Conservation (phyloP, 257 asterid genomes). For the Penstemon eatonii region DNA sequence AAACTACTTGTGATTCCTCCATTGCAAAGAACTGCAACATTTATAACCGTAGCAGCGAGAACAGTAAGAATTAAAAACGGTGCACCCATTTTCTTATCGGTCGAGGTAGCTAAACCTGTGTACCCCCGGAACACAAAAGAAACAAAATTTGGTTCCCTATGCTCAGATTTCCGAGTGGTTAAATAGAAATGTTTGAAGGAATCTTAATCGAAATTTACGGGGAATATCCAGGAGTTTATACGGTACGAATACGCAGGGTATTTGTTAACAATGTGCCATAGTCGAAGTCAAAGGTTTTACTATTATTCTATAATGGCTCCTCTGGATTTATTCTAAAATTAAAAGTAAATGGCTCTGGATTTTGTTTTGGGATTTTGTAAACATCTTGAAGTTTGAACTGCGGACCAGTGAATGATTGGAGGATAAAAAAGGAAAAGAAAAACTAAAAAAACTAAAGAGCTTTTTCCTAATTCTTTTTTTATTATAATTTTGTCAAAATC, state of each 20-base stretch:
- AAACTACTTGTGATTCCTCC: conserved; percentile 73
- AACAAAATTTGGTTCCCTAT: neutral
- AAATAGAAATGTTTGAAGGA: conserved; percentile 3
- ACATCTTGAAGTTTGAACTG: too few species aligned
- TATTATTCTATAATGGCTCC: too few species aligned
- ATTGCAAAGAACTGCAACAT: conserved; percentile 52
- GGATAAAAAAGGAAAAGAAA: too few species aligned
- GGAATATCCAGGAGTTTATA: conserved; percentile 38
- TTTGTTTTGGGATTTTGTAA: too few species aligned
- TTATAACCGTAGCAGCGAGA: conserved; percentile 40
- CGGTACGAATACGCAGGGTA: neutral
- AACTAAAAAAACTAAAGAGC: too few species aligned
- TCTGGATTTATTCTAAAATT: too few species aligned
- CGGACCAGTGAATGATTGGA: too few species aligned
- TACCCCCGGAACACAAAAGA: conserved; percentile 8
- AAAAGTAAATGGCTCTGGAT: too few species aligned
- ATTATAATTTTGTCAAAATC: too few species aligned
- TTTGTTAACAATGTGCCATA: too few species aligned
- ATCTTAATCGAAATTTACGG: conserved; percentile 30
- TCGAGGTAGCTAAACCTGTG: conserved; percentile 12
- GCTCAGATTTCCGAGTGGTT: neutral
- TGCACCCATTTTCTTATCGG: conserved; percentile 31
- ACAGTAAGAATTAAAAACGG: conserved; percentile 24
- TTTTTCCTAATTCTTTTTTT: too few species aligned
- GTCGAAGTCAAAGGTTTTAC: too few species aligned